Evolutionary conservation across 306 rosid species (phyloP).

Genomic region (Parietaria judaica): DNA sequence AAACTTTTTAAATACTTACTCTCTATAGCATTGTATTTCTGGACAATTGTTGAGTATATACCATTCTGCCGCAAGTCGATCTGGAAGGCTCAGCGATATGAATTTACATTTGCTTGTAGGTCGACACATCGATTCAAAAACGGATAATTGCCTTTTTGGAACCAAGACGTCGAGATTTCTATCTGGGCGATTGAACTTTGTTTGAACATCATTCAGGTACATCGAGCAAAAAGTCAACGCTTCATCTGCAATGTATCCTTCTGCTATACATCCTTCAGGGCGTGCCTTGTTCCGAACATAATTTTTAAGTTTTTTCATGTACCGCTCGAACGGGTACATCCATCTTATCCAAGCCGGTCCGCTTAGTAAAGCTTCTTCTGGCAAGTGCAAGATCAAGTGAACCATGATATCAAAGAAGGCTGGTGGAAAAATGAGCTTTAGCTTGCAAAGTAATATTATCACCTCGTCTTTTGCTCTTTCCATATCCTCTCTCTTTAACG

Average conservation of each 20-base stretch:
- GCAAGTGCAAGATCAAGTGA: not conserved
- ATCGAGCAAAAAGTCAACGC: not conserved
- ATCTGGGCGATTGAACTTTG: not conserved
- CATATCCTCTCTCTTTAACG: not conserved
- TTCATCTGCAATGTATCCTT: not conserved
- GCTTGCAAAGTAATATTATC: not conserved
- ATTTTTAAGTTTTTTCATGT: not conserved
- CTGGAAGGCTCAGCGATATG: not conserved
- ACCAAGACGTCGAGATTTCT: not conserved
- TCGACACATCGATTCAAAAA: not conserved
- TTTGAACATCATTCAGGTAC: not conserved
- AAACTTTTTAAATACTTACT: not conserved
- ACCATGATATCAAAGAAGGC: not conserved
- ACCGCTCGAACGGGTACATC: not conserved
- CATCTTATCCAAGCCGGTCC: not conserved
- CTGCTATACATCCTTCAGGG: not conserved
- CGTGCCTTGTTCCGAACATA: not conserved
- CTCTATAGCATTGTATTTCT: not conserved
- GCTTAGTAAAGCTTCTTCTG: not conserved
- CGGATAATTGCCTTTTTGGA: not conserved
- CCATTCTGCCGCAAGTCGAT: not conserved
- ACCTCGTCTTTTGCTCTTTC: not conserved
- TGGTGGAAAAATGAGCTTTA: not conserved
- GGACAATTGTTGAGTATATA: slow-evolving; percentile 1
- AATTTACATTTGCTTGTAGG: not conserved